phyloP scores from a whole-genome alignment of 169 alveolate species.

The Plasmodium relictum region DNA sequence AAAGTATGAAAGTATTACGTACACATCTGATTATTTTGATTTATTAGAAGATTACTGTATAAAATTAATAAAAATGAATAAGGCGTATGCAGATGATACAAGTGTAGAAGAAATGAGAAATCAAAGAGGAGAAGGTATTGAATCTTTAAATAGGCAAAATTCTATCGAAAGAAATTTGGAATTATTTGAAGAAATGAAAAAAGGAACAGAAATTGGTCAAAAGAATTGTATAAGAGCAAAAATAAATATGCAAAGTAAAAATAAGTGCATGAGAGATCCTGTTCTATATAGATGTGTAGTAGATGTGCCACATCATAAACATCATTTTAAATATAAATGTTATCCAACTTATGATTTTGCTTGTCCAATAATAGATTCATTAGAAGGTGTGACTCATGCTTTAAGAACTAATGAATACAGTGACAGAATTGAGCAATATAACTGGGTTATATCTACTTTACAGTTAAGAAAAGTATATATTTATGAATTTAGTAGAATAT shows the following conservation, averaged over 20 bases:
- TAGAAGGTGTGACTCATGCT: slow-evolving; percentile 99
- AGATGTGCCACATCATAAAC: slow-evolving; percentile 94
- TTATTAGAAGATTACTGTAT: slow-evolving; percentile 90
- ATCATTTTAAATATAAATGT: slow-evolving; percentile 95
- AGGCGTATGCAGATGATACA: slow-evolving; percentile 98
- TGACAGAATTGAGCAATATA: slow-evolving; percentile 96
- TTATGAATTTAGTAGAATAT: slow-evolving; percentile 96
- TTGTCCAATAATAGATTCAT: slow-evolving; percentile 98
- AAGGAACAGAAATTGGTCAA: slow-evolving; percentile 91
- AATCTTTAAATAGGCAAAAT: slow-evolving; percentile 89
- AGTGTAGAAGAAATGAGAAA: slow-evolving; percentile 96
- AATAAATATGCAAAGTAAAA: slow-evolving; percentile 94
- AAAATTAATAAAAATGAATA: slow-evolving; percentile 90
- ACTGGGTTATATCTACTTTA: slow-evolving; percentile 94
- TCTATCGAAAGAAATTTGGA: slow-evolving; percentile 94
- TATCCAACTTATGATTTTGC: slow-evolving; percentile 99
- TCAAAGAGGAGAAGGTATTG: slow-evolving; percentile 96
- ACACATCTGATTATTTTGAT: slow-evolving; percentile 97
- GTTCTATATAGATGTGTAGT: slow-evolving; percentile 95
- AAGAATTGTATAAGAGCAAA: slow-evolving; percentile 98
- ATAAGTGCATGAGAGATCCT: slow-evolving; percentile 99
- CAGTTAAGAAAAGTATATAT: slow-evolving; percentile 93
- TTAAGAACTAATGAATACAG: slow-evolving; percentile 98
- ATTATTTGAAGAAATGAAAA: slow-evolving; percentile 92
- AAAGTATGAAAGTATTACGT: slow-evolving; percentile 91